These are phyloP conservation scores for Bacidia gigantensis DNA, from an alignment of 495 filamentous ascomycete species.

Conservation along the genomic window DNA sequence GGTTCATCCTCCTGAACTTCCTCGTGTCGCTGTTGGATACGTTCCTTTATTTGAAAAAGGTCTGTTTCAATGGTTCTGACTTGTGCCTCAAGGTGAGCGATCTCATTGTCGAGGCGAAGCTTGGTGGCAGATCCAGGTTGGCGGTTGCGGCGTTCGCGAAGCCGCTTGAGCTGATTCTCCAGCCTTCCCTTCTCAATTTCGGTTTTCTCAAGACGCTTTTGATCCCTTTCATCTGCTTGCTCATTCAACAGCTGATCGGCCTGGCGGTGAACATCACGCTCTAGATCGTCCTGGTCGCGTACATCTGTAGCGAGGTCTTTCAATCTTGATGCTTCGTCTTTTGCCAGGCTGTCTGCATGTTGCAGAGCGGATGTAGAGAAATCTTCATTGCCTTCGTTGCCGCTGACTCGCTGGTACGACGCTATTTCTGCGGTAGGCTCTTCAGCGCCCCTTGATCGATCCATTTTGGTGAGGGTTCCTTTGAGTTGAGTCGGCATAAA, in stretches of 20 bases:
- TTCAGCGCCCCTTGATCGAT: too few species aligned
- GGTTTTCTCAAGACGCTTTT: constrained; percentile 72
- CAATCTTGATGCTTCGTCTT: constrained; percentile 48
- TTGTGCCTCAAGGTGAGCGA: constrained; percentile 46
- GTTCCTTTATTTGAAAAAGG: constrained; percentile 58
- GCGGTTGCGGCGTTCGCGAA: constrained; percentile 37
- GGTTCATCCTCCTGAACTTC: constrained; percentile 31
- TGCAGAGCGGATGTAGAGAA: background rate
- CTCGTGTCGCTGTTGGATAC: constrained; percentile 59
- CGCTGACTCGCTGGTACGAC: too few species aligned
- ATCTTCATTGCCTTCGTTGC: background rate
- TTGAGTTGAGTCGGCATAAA: too few species aligned
- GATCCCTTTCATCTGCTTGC: constrained; percentile 76
- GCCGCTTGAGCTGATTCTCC: constrained; percentile 32
- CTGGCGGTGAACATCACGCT: constrained; percentile 53
- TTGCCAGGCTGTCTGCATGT: constrained; percentile 9
- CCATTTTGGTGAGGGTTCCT: too few species aligned
- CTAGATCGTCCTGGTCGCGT: constrained; percentile 73
- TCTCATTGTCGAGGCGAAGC: constrained; percentile 44
- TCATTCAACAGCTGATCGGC: constrained; percentile 66
- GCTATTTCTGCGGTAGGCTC: too few species aligned
- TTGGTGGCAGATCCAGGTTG: constrained; percentile 33
- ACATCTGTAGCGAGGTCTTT: constrained; percentile 56
- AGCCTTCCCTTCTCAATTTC: constrained; percentile 43
- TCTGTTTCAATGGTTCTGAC: constrained; percentile 51